Percentiles rank a stretch among this genome's conserved stretches.
Evolutionary conservation across 169 alveolate species (phyloP).

Genomic region (Perkinsus marinus): DNA sequence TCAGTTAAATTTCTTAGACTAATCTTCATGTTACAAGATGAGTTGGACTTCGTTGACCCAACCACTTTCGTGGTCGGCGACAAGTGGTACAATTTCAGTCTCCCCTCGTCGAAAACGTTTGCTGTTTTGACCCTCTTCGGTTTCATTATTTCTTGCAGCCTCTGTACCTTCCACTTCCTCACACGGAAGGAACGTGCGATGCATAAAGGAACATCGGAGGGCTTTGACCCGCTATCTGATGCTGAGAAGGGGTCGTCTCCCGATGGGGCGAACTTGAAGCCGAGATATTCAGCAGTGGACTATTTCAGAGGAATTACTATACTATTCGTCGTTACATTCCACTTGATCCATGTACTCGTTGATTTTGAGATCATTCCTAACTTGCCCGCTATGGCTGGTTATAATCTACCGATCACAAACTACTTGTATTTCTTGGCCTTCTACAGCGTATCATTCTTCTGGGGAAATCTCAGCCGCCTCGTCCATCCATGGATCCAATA

Average conservation of each 20-base stretch:
- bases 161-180: background rate
- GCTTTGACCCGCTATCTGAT: background rate
- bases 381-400: background rate
- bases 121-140: background rate
- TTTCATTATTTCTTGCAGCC: background rate
- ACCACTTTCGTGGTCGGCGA: background rate
- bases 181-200: background rate
- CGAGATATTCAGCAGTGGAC: background rate
- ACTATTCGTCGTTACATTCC: background rate
- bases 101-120: background rate
- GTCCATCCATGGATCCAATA: background rate
- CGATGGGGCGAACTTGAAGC: no score
- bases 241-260: background rate
- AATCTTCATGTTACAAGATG: no score
- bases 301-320: background rate
- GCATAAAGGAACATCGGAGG: background rate
- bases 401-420: background rate
- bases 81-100: background rate
- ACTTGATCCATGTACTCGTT: background rate
- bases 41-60: background rate
- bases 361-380: background rate
- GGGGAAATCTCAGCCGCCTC: background rate
- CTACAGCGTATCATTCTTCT: background rate
- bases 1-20: no score
- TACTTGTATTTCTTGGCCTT: background rate